A percentile compares a stretch with the other conserved stretches of the same genome.
Conservation (phyloP, 1,284 basidiomycete genomes). For the Veloboletus limbatus region DNA sequence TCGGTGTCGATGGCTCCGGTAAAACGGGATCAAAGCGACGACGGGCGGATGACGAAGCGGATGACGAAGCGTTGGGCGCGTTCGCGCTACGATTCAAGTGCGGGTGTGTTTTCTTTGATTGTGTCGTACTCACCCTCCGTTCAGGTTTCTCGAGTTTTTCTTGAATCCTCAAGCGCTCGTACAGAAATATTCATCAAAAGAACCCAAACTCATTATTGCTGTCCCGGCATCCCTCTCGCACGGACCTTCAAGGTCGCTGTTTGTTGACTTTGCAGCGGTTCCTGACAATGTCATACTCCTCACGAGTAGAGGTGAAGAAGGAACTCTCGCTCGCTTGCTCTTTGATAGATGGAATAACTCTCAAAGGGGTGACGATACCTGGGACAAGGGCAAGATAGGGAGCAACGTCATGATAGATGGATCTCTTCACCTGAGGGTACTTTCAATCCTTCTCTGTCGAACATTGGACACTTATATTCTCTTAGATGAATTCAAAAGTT, state of each 20-base stretch:
- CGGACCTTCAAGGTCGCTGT: conserved; percentile 85
- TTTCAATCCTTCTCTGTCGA: conserved; percentile 15
- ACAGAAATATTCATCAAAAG: conserved; percentile 78
- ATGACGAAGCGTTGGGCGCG: conserved; percentile 74
- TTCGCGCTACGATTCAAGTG: conserved; percentile 75
- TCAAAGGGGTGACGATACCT: conserved; percentile 76
- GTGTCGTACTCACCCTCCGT: conserved; percentile 7
- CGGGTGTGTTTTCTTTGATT: conserved; percentile 13
- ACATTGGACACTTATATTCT: conserved; percentile 12
- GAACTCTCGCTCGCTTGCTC: conserved; percentile 75
- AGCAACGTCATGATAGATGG: conserved; percentile 77
- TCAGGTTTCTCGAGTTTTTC: conserved; percentile 88
- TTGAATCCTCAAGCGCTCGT: conserved; percentile 77
- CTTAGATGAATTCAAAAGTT: conserved; percentile 84
- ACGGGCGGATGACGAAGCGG: conserved; percentile 61
- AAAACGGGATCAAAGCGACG: conserved; percentile 56
- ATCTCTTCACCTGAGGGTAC: conserved; percentile 62
- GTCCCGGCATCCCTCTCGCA: conserved; percentile 92
- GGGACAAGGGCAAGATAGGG: conserved; percentile 88
- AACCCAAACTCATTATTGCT: conserved; percentile 91
- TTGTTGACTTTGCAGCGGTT: conserved; percentile 78
- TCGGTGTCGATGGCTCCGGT: conserved; percentile 67
- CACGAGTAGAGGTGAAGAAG: conserved; percentile 75
- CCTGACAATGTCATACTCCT: conserved; percentile 85
- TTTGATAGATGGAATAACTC: conserved; percentile 85